Evolutionary conservation across 2,329 filamentous ascomycete genomes (phyloP), one percentile per base, ranked within the genome.

Genomic region (Monilinia polystroma): DNA sequence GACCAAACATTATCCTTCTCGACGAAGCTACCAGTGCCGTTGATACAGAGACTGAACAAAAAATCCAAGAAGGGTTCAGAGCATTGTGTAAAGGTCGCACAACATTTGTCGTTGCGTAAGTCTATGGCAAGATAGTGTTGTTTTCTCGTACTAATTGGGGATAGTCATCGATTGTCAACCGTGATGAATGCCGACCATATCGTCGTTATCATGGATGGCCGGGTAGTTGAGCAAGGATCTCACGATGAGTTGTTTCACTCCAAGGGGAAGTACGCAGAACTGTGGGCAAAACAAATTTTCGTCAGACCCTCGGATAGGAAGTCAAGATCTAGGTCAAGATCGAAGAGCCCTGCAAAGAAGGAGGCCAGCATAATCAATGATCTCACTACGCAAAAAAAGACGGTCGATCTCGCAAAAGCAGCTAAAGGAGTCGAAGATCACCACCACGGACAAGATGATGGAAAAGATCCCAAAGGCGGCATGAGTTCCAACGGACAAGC

Each of bases 1-100:
- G 97, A 72, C 94, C 94, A 0, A 95, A 93, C 79, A 88, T 99
- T 73, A 84, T 99, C 2, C 84, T 99, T 0, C 87, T 99, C 6
- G 95, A 99, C 72, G 95, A 99, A 79, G 95, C 95, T 18, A 99
- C 95, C 0, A 95, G 91, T 53, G 93, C 93, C 3, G 84, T 99
- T 1, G 95, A 99, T 76, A 97, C 94, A 38, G 94, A 95, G 76
- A 96, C 92, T 0, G 95, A 99, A 79, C 92, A 92, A 54, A 88
- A 96, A 18, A 95, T 99, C 2, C 95, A 98, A 77, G 91, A 71
- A 75, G 77, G 77, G 2, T 72, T 80, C 41, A 75, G 76, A 41
- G 85, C 83, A 52, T 73, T 86, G 32, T 81, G 79, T 63, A 76
- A 76, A 38, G 79, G 77, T 4, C 79, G 84, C 26, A 87, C 84